Percentiles rank a stretch among this genome's conserved stretches.
These are phyloP conservation scores for Neurospora hispaniola DNA, from an alignment of 495 filamentous ascomycete genomes.

Conservation along the genomic window DNA sequence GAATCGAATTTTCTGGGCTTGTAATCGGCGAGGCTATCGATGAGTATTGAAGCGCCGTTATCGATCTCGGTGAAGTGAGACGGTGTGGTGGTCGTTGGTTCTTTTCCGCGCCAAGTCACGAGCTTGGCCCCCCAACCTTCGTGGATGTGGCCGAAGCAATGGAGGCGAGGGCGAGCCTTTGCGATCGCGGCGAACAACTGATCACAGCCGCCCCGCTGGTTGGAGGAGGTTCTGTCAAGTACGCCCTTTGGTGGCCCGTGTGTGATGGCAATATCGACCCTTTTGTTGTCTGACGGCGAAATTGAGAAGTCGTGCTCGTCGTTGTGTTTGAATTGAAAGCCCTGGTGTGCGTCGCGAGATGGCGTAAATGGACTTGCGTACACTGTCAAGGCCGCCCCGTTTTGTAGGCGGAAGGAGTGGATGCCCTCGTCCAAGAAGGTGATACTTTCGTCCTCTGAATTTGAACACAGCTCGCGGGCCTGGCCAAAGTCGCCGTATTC, in stretches of 20 bases:
- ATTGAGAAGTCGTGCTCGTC: slow-evolving; percentile 42
- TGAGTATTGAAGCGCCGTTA: slow-evolving; percentile 32
- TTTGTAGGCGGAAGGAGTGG: slow-evolving; percentile 42
- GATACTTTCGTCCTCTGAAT: slow-evolving; percentile 42
- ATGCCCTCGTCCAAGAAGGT: slow-evolving; percentile 58
- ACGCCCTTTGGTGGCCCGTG: slow-evolving; percentile 59
- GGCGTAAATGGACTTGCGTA: slow-evolving; percentile 65
- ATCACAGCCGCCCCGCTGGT: slow-evolving; percentile 42
- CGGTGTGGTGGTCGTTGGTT: slow-evolving; percentile 19
- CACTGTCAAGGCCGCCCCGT: slow-evolving; percentile 49
- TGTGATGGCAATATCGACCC: slow-evolving; percentile 57
- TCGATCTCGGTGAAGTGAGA: slow-evolving; percentile 28
- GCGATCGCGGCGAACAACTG: slow-evolving; percentile 47
- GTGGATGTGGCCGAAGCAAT: slow-evolving; percentile 70
- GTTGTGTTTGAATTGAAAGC: slow-evolving; percentile 48
- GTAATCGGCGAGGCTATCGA: slow-evolving; percentile 32
- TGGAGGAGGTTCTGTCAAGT: slow-evolving; percentile 36
- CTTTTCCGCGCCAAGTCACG: slow-evolving; percentile 40
- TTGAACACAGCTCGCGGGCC: slow-evolving; percentile 13
- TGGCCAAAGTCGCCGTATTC: slow-evolving; percentile 16
- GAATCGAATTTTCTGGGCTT: slow-evolving; percentile 6
- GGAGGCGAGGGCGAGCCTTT: slow-evolving; percentile 42
- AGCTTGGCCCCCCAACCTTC: slow-evolving; percentile 61
- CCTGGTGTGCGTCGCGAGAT: slow-evolving; percentile 42
- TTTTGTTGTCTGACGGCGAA: slow-evolving; percentile 10